These are phyloP conservation scores for Penicillium longicatenatum DNA, from an alignment of 495 filamentous ascomycete genomes.

Conservation along the genomic window DNA sequence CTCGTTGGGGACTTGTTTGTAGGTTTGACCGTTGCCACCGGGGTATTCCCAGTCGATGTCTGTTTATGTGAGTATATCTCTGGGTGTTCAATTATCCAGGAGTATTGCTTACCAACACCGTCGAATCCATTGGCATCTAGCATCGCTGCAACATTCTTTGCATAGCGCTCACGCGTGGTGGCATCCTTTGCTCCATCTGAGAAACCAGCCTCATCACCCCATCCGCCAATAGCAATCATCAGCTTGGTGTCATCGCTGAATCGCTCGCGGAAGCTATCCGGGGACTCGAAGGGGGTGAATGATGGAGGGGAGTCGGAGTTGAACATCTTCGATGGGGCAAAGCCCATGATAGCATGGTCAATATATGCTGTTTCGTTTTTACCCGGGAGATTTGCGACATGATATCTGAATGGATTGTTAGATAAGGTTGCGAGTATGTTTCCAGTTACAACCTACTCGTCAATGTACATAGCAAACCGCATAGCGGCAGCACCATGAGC, in stretches of 20 bases:
- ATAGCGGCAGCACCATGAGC: conserved; percentile 30
- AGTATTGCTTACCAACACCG: conserved; percentile 43
- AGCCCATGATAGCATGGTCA: conserved; percentile 66
- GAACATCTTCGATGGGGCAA: conserved; percentile 63
- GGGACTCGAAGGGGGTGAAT: conserved; percentile 61
- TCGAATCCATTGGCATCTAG: conserved; percentile 63
- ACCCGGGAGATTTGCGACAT: conserved; percentile 31
- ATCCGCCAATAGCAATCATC: conserved; percentile 73
- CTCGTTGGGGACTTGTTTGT: conserved; percentile 66
- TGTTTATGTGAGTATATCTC: conserved; percentile 29
- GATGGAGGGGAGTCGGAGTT: conserved; percentile 49
- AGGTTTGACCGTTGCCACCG: conserved; percentile 76
- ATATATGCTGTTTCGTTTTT: conserved; percentile 31
- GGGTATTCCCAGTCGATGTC: conserved; percentile 86
- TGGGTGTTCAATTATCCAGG: background rate
- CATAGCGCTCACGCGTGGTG: conserved; percentile 56
- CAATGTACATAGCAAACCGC: conserved; percentile 45
- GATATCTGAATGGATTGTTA: conserved; percentile 27
- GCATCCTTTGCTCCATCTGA: conserved; percentile 56
- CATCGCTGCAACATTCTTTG: conserved; percentile 65
- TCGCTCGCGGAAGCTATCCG: conserved; percentile 56
- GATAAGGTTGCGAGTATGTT: background rate
- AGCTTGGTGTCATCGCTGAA: conserved; percentile 62
- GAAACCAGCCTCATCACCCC: conserved; percentile 70
- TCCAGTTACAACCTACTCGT: conserved; percentile 28